Conservation (phyloP, 805 yeast genomes). For the Yarrowia sp. region DNA sequence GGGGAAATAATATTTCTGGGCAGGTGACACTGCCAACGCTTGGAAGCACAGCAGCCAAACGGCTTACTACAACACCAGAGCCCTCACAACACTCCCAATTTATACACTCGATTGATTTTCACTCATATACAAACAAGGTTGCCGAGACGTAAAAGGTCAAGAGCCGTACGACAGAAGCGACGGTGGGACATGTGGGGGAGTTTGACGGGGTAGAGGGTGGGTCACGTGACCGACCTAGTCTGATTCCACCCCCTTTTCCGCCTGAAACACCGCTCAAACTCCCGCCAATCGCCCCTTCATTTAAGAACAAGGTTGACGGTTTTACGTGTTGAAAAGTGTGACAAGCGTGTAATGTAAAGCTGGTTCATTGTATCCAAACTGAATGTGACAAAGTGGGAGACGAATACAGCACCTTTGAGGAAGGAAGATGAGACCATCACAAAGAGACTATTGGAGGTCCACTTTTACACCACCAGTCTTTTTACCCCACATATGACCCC, state of each 20-base stretch:
- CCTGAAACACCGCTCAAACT: neutral
- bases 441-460: no score
- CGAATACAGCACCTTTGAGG: no score
- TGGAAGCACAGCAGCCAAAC: no score
- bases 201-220: no score
- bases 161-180: neutral
- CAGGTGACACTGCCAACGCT: neutral
- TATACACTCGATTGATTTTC: slow-evolving; percentile 3
- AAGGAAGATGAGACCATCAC: no score
- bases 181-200: neutral
- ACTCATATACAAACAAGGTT: slow-evolving; percentile 19
- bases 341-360: neutral
- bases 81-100: no score
- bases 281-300: neutral
- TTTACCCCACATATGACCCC: no score
- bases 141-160: neutral
- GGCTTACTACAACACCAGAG: no score
- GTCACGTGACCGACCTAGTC: neutral
- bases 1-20: neutral
- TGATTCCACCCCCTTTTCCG: neutral
- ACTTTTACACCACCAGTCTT: no score
- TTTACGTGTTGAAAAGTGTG: slow-evolving; percentile 8
- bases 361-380: neutral
- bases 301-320: slow-evolving; percentile 29
- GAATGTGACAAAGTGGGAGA: no score